Evolutionary conservation across 78 protist species (phyloP).

Genomic region (Anaeramoeba flamelloides): DNA sequence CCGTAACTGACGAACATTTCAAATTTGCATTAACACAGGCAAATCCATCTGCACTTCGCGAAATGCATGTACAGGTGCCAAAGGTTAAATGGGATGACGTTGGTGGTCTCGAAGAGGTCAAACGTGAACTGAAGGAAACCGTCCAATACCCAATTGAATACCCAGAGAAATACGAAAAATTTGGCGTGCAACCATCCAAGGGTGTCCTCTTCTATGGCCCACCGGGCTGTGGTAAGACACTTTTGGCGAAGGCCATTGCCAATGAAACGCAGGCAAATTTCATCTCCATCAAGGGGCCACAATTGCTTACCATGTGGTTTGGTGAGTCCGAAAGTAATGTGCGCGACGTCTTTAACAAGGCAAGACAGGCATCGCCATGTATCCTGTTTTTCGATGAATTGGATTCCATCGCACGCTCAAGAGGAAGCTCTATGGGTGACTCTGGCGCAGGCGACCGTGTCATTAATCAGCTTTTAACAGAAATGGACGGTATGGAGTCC

Average conservation of each 20-base stretch:
- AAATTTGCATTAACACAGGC: no score
- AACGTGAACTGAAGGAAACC: slow-evolving; percentile 25
- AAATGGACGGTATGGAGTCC: slow-evolving; percentile 29
- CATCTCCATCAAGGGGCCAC: slow-evolving; percentile 27
- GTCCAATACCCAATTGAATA: slow-evolving; percentile 22
- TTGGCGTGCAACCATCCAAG: slow-evolving; percentile 54
- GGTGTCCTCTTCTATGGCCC: slow-evolving; percentile 86
- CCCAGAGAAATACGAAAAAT: slow-evolving; percentile 17
- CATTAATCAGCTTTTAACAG: slow-evolving; percentile 31
- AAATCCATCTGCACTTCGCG: slow-evolving; percentile 9
- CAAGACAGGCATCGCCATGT: slow-evolving; percentile 23
- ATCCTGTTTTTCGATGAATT: slow-evolving; percentile 30
- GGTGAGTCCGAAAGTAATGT: slow-evolving; percentile 27
- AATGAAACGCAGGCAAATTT: slow-evolving; percentile 38
- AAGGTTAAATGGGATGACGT: slow-evolving; percentile 56
- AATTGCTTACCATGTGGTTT: slow-evolving; percentile 23
- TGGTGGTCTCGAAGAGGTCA: slow-evolving; percentile 16
- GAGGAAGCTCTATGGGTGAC: slow-evolving; percentile 15
- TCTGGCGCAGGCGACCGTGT: slow-evolving; percentile 19
- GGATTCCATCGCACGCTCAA: slow-evolving; percentile 21
- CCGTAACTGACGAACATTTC: no score
- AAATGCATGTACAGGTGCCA: slow-evolving; percentile 79
- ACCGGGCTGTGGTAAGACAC: slow-evolving; percentile 87
- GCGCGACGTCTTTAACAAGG: slow-evolving; percentile 22
- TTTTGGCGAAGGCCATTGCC: slow-evolving; percentile 73